These are phyloP conservation scores for Piromyces sp. DNA, from an alignment of 192 early-diverging fungal genomes.

Conservation along the genomic window DNA sequence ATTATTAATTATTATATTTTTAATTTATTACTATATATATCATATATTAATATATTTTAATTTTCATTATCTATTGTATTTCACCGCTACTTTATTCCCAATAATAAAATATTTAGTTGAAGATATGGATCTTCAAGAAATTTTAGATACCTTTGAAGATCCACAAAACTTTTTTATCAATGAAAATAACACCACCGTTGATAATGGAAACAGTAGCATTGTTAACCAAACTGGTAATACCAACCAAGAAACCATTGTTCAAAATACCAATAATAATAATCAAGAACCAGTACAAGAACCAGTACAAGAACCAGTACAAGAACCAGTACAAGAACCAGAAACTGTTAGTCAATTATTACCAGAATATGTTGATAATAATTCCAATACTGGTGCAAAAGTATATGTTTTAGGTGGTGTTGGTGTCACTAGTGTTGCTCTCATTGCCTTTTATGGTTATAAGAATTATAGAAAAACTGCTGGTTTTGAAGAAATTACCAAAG, in stretches of 20 bases:
- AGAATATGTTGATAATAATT: neutral
- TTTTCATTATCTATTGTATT: too few species aligned
- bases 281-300: too few species aligned
- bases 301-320: too few species aligned
- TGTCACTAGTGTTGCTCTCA: neutral
- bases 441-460: neutral
- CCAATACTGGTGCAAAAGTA: neutral
- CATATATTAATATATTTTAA: too few species aligned
- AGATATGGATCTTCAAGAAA: too few species aligned
- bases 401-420: neutral
- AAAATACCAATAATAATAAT: neutral
- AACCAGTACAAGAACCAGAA: too few species aligned
- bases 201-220: neutral
- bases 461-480: neutral
- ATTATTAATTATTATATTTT: too few species aligned
- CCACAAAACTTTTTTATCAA: neutral
- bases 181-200: neutral
- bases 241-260: neutral
- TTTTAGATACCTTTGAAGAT: too few species aligned
- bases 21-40: too few species aligned
- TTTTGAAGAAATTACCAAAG: neutral
- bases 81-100: too few species aligned
- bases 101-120: too few species aligned
- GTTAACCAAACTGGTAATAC: too few species aligned
- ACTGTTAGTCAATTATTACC: neutral